These are phyloP conservation scores for Hypoxylon sp. DNA, from an alignment of 2,329 filamentous ascomycete species.

Conservation along the genomic window DNA sequence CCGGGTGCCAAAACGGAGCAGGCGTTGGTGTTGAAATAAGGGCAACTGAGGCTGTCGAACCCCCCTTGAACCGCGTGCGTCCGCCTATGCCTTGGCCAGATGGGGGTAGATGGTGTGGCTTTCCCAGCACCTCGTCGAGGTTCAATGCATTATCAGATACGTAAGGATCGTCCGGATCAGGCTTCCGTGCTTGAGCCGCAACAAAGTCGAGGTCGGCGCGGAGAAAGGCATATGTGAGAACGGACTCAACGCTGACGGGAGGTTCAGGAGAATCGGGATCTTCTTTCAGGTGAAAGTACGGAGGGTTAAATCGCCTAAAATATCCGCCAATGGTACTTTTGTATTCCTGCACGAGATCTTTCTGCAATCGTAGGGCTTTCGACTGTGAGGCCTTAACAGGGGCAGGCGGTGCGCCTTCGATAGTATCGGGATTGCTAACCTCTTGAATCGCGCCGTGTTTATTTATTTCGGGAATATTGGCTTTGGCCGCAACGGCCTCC, in stretches of 20 bases:
- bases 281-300: conserved; percentile 72
- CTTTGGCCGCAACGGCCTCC: conserved; percentile 60
- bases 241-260: conserved; percentile 77
- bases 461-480: conserved; percentile 56
- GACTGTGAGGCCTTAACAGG: conserved; percentile 67
- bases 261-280: conserved; percentile 55
- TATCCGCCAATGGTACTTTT: conserved; percentile 91
- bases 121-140: conserved; percentile 84
- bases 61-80: conserved; percentile 86
- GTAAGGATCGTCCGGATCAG: conserved; percentile 78
- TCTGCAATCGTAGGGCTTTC: conserved; percentile 78
- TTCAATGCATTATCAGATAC: conserved; percentile 84
- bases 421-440: conserved; percentile 56
- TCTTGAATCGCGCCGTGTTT: conserved; percentile 55
- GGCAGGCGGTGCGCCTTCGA: conserved; percentile 60
- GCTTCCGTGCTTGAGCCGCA: conserved; percentile 86
- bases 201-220: conserved; percentile 96
- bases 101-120: conserved; percentile 66
- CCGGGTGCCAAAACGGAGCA: conserved; percentile 95
- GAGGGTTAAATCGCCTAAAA: conserved; percentile 89
- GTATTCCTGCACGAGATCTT: conserved; percentile 81
- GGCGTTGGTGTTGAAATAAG: conserved; percentile 93
- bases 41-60: conserved; percentile 90
- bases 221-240: conserved; percentile 92
- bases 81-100: conserved; percentile 78